These are phyloP conservation scores for Trichosporon sp. DNA, from an alignment of 1,284 basidiomycete genomes.

Conservation along the genomic window DNA sequence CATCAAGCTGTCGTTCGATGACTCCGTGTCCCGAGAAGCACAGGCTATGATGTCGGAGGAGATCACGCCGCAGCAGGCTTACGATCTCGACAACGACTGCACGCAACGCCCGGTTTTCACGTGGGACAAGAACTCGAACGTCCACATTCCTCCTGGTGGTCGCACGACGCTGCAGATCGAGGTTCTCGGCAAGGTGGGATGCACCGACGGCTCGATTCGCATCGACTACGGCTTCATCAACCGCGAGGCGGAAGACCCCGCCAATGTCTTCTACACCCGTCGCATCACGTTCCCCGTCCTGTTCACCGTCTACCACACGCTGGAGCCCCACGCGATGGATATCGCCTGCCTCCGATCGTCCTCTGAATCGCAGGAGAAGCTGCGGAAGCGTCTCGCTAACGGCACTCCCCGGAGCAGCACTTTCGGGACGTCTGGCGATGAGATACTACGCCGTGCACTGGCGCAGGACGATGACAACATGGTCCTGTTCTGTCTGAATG, in stretches of 20 bases:
- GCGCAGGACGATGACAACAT: constrained; percentile 65
- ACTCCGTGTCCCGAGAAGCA: constrained; percentile 77
- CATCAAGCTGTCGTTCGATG: constrained; percentile 79
- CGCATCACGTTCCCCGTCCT: constrained; percentile 79
- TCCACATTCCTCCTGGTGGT: constrained; percentile 68
- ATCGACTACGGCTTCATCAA: constrained; percentile 78
- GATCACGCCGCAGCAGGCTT: constrained; percentile 77
- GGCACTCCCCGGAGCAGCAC: constrained; percentile 19
- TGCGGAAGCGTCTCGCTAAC: constrained; percentile 17
- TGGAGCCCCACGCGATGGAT: constrained; percentile 80
- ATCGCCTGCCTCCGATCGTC: constrained; percentile 61
- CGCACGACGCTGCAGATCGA: constrained; percentile 69
- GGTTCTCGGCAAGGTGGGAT: constrained; percentile 86
- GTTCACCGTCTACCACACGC: constrained; percentile 89
- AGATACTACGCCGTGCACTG: constrained; percentile 45
- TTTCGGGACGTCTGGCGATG: constrained; percentile 39
- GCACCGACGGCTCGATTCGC: constrained; percentile 74
- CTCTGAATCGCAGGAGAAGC: constrained; percentile 17
- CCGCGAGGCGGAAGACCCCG: constrained; percentile 51
- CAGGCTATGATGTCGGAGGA: constrained; percentile 73
- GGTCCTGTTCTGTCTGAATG: constrained; percentile 82
- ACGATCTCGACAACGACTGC: constrained; percentile 85
- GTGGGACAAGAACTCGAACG: constrained; percentile 63
- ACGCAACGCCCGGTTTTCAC: constrained; percentile 77
- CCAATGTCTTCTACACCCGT: constrained; percentile 70